Evolutionary conservation across 805 yeast genomes (phyloP).

Genomic region (Cyberlindnera euphorbiae): DNA sequence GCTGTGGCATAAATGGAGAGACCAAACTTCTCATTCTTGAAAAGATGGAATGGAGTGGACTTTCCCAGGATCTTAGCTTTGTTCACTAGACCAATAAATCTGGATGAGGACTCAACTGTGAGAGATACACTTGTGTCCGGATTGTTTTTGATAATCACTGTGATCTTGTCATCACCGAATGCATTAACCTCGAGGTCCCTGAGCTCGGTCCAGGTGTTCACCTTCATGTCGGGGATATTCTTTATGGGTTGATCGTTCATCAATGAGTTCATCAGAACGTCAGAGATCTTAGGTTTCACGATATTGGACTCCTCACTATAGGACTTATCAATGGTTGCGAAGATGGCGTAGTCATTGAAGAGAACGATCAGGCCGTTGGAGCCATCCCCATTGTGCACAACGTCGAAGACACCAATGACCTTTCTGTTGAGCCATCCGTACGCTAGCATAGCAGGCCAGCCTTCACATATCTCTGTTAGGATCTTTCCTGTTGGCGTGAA

Average conservation of each 20-base stretch:
- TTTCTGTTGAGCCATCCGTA: conserved; percentile 86
- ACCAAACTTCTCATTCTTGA: conserved; percentile 43
- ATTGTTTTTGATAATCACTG: conserved; percentile 26
- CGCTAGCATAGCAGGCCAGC: conserved; percentile 85
- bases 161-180: conserved; percentile 28
- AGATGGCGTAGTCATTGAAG: conserved; percentile 75
- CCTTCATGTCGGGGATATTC: conserved; percentile 64
- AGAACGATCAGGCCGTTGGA: conserved; percentile 58
- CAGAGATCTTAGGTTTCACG: conserved; percentile 58
- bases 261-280: conserved; percentile 83
- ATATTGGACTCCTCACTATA: conserved; percentile 17
- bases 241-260: conserved; percentile 77
- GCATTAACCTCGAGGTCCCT: conserved; percentile 49
- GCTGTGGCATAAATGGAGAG: conserved; percentile 59
- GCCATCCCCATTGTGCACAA: conserved; percentile 30
- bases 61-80: conserved; percentile 74
- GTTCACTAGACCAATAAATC: conserved; percentile 52
- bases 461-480: conserved; percentile 73
- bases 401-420: conserved; percentile 71
- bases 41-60: conserved; percentile 81
- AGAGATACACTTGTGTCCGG: conserved; percentile 18
- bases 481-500: conserved; percentile 92
- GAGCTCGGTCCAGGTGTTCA: conserved; percentile 62
- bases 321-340: conserved; percentile 44
- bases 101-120: conserved; percentile 27